phyloP scores from a whole-genome alignment of 148 eudicot species.

The Silene latifolia region DNA sequence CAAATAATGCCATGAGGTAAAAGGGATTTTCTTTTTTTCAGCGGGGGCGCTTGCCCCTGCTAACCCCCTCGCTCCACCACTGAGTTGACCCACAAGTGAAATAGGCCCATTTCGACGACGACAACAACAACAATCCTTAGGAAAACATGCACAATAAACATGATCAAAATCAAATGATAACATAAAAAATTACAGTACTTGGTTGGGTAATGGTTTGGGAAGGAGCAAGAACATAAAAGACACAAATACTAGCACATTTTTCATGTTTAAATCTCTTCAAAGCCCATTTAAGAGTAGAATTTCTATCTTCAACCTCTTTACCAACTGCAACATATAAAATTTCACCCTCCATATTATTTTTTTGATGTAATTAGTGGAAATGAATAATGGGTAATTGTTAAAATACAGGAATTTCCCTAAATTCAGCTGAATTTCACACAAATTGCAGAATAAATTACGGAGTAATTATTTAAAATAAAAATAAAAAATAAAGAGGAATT shows the following conservation, averaged over 20 bases:
- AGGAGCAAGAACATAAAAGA: constrained; percentile 39
- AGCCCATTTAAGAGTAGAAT: constrained; percentile 35
- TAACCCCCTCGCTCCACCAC: no score
- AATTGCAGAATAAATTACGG: neutral
- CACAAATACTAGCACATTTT: constrained; percentile 25
- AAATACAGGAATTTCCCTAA: neutral
- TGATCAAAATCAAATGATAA: neutral
- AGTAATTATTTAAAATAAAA: no score
- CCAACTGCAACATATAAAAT: constrained; percentile 44
- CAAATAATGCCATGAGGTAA: no score
- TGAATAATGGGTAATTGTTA: neutral
- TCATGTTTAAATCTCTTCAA: constrained; percentile 31
- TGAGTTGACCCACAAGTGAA: no score
- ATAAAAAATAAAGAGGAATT: no score
- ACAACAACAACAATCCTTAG: neutral
- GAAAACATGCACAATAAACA: neutral
- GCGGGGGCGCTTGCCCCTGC: no score
- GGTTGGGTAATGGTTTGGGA: constrained; percentile 33
- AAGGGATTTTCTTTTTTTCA: no score
- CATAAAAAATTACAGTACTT: constrained; percentile 21
- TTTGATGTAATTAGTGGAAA: neutral
- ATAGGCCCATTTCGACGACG: no score
- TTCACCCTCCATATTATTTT: constrained; percentile 23
- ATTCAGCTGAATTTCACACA: neutral
- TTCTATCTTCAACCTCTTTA: constrained; percentile 29